Conservation (phyloP, 164 flowering plant genomes). For the Kingdonia uniflora region DNA sequence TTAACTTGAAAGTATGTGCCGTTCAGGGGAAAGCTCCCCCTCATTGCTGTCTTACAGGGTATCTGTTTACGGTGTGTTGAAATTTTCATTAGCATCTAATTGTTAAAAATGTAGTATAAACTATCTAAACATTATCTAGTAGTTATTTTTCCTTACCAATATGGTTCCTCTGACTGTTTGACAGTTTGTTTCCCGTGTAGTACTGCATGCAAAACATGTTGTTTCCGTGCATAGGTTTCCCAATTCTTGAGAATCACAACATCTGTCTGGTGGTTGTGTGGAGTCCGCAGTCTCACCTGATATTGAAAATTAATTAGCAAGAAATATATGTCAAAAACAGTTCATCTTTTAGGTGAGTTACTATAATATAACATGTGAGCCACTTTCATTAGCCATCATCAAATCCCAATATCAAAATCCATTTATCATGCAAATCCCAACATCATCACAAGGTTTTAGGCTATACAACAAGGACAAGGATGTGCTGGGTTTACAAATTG, state of each 20-base stretch:
- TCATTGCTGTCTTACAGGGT: constrained; percentile 88
- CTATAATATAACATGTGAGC: no score
- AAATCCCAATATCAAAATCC: no score
- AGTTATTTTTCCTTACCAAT: constrained; percentile 32
- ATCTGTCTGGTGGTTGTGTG: constrained; percentile 45
- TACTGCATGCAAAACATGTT: constrained; percentile 66
- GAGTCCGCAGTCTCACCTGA: constrained; percentile 88
- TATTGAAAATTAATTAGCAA: constrained; percentile 3
- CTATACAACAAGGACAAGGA: no score
- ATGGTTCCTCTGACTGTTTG: constrained; percentile 76
- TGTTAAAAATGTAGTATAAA: no score
- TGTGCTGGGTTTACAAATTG: no score
- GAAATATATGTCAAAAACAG: no score
- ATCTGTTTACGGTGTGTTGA: constrained; percentile 38
- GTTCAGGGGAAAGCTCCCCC: constrained; percentile 89
- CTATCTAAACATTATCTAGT: no score
- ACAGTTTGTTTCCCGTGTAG: constrained; percentile 45
- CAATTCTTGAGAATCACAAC: constrained; percentile 31
- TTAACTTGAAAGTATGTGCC: constrained; percentile 98
- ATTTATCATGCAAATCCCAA: no score
- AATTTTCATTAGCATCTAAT: background rate
- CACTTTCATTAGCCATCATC: no score
- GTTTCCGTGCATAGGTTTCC: constrained; percentile 38
- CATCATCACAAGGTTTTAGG: no score
- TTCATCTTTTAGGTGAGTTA: no score